Evolutionary conservation across 2,329 filamentous ascomycete genomes (phyloP), one percentile per base, ranked within the genome.

Genomic region (Calonectria hawksworthii): DNA sequence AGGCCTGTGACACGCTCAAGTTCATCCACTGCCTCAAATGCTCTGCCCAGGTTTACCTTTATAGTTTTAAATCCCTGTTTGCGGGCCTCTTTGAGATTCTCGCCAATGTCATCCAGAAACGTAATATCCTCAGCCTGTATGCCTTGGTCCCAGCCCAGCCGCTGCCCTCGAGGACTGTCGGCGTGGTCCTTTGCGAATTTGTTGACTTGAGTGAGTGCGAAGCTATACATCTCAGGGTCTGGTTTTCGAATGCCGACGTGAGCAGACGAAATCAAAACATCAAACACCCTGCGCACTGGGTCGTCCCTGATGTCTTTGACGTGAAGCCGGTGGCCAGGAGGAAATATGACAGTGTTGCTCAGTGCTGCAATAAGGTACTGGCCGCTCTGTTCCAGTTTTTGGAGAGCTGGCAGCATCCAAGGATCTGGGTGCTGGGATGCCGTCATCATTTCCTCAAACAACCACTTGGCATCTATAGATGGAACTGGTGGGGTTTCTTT

Each of bases 391-490:
- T 91, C 90, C 73, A 99, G 87, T 47, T 89, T 91, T 81, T 92
- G 86, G 51, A 99, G 87, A 1, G 96, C 96, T 0, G 96, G 96
- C 77, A 92, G 95, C 93, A 99, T 97, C 88, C 94, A 94, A 5
- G 95, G 95, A 83, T 99, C 96, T 0, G 94, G 92, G 1, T 87
- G 85, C 8, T 92, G 89, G 14, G 94, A 93, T 16, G 90, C 86
- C 6, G 88, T 86, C 95, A 99, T 98, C 96, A 99, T 99, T 80
- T 94, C 91, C 90, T 95, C 94, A 87, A 98, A 98, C 34, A 99
- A 88, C 85, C 87, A 92, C 82, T 95, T 92, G 18, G 91, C 94
- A 81, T 99, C 93, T 59, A 99, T 89, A 2, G 88, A 84, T 0
- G 96, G 96, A 0, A 96, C 83, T 0, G 92, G 89, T 1, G 95